Evolutionary conservation across 352 stramenopile genomes (phyloP), one percentile per base, ranked within the genome.

Genomic region (Phytophthora boehmeriae): DNA sequence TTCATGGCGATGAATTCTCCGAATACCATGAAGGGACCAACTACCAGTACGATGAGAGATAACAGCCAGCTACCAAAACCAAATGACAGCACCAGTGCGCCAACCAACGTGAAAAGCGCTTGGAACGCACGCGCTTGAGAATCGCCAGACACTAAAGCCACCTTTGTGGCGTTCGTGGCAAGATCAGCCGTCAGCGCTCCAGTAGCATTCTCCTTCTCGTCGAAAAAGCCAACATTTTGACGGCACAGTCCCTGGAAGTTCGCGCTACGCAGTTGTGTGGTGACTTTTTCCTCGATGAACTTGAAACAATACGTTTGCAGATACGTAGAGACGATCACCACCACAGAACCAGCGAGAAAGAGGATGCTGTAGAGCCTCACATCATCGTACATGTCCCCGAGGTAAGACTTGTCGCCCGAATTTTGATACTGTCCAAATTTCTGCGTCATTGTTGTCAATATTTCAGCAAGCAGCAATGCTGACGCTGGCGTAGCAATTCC

Each of bases 211-310:
- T 70, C 48, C 35, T 74, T 47, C 6, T 76, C 57, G 58, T 96
- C 86, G 51, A 93, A 94, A 54, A 81, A 96, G 1, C 60, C 78
- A 11, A 90, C 19, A 19, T 73, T 60, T 17, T 76, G 73, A 10
- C 42, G 54, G 34, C 68, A 71, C 17, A 81, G 36, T 0, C 68
- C 66, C 11, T 66, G 43, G 39, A 85, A 82, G 22, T 81, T 69
- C 36, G 75, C 63, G 23, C 75, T 62, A 11, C 75, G 69, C 6
- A 84, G 63, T 0, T 75, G 67, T 0, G 71, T 77, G 35, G 68
- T 68, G 17, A 85, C 58, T 34, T 73, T 74, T 47, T 85, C 75
- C 39, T 56, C 67, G n/a, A n/a, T n/a, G n/a, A n/a, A n/a, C n/a
- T n/a, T n/a, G n/a, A n/a, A n/a, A n/a, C n/a, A n/a, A n/a, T 68